Conservation (phyloP, 257 asterid species). For the Nicotiana sylvestris region DNA sequence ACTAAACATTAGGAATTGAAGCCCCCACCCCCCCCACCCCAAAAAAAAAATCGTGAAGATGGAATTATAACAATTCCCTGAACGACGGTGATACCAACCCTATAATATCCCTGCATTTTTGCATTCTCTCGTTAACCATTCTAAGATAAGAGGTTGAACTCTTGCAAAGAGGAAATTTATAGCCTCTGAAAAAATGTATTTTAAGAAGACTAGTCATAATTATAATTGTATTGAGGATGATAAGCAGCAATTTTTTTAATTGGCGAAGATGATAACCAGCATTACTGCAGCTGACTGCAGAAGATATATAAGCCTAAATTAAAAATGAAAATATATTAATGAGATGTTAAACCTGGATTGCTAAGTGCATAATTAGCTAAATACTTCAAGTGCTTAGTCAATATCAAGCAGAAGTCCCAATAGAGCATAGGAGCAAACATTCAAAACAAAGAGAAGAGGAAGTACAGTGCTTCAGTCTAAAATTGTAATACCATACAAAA, state of each 20-base stretch:
- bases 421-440: background rate
- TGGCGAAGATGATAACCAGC: background rate
- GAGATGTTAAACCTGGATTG: background rate
- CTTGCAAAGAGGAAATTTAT: background rate
- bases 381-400: background rate
- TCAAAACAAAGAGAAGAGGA: constrained; percentile 5
- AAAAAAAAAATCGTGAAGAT: background rate
- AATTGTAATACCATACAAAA: background rate
- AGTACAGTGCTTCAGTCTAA: background rate
- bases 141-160: background rate
- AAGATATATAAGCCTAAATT: background rate
- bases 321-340: background rate
- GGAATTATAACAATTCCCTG: background rate
- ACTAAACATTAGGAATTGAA: background rate
- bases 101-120: background rate
- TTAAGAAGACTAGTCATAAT: background rate
- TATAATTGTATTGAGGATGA: background rate
- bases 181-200: constrained; percentile 2
- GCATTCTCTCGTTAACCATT: background rate
- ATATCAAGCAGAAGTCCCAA: background rate
- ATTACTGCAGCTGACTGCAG: background rate
- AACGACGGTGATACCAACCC: background rate
- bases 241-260: background rate
- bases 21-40: background rate
- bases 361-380: background rate